Conservation (phyloP, 2,329 filamentous ascomycete genomes). For the Sordariomycetes sp. region DNA sequence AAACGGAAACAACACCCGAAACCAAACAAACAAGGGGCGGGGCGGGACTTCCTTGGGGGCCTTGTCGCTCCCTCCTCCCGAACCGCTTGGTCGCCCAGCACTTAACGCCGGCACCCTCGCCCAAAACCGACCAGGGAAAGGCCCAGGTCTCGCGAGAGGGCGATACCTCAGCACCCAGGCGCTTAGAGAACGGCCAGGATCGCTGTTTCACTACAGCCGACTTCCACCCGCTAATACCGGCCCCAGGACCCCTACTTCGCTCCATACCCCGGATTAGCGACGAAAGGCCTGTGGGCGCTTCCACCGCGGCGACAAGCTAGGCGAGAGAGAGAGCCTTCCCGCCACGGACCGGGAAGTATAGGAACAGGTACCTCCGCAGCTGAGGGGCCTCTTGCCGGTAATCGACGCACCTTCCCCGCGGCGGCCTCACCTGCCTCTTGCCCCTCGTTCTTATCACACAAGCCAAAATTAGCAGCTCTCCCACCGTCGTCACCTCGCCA, state of each 20-base stretch:
- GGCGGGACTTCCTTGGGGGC: not conserved
- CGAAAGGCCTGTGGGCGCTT: not conserved
- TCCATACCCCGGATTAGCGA: not conserved
- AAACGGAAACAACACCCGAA: constrained; percentile 1
- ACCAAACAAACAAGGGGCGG: not conserved
- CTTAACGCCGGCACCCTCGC: not conserved
- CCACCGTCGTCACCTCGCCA: not conserved
- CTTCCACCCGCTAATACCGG: not conserved
- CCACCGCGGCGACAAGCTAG: not conserved
- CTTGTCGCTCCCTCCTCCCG: not conserved
- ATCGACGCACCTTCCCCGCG: constrained; percentile 4
- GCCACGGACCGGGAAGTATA: not conserved
- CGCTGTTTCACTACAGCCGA: not conserved
- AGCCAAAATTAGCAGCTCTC: not conserved
- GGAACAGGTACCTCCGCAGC: not conserved
- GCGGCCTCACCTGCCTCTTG: constrained; percentile 3
- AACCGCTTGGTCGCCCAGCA: not conserved
- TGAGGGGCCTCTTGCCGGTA: constrained; percentile 1
- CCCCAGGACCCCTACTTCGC: not conserved
- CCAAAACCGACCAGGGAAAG: not conserved
- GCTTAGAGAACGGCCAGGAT: not conserved
- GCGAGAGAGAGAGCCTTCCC: not conserved
- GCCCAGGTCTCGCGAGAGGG: not conserved
- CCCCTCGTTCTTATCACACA: constrained; percentile 5
- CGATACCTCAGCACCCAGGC: not conserved